Percentiles rank a stretch among this genome's conserved stretches.
Conservation (phyloP, 768 basidiomycete species). For the Trametes villosa region DNA sequence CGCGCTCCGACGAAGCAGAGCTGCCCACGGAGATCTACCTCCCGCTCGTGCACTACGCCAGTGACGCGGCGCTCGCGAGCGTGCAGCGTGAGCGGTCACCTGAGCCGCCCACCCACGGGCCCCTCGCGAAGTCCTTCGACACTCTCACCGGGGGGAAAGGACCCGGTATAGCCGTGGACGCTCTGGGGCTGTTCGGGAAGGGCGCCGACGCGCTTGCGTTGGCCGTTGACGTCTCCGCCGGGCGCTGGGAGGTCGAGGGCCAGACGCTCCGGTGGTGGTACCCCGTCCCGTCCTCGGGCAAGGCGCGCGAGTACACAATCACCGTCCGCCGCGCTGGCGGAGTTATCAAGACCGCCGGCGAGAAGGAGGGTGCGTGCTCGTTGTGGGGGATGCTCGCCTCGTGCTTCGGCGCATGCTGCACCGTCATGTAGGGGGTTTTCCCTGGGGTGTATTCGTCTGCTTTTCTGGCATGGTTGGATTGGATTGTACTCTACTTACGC, state of each 20-base stretch:
- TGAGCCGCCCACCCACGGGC: slow-evolving; percentile 1
- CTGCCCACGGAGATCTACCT: slow-evolving; percentile 89
- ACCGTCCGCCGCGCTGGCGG: slow-evolving; percentile 36
- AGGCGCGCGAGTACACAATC: slow-evolving; percentile 37
- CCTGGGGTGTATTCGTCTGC: background rate
- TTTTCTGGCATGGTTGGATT: background rate
- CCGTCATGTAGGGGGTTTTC: slow-evolving; percentile 15
- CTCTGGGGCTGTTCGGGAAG: slow-evolving; percentile 10
- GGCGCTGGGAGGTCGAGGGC: slow-evolving; percentile 50
- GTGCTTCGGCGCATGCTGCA: slow-evolving; percentile 18
- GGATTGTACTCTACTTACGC: background rate
- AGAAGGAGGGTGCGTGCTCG: background rate
- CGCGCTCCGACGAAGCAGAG: slow-evolving; percentile 34
- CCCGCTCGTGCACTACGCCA: slow-evolving; percentile 88
- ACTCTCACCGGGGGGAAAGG: slow-evolving; percentile 6
- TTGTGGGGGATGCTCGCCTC: slow-evolving; percentile 6
- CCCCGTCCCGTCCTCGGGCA: slow-evolving; percentile 34
- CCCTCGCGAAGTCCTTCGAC: slow-evolving; percentile 12
- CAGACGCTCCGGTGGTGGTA: slow-evolving; percentile 53
- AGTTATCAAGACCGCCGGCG: slow-evolving; percentile 32
- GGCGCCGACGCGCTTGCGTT: slow-evolving; percentile 40
- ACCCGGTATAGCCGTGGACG: background rate
- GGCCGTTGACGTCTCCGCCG: slow-evolving; percentile 49
- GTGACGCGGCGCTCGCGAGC: slow-evolving; percentile 37
- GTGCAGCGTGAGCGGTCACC: slow-evolving; percentile 5